Evolutionary conservation across 768 basidiomycete species (phyloP).

Genomic region (Collybia mongolica): DNA sequence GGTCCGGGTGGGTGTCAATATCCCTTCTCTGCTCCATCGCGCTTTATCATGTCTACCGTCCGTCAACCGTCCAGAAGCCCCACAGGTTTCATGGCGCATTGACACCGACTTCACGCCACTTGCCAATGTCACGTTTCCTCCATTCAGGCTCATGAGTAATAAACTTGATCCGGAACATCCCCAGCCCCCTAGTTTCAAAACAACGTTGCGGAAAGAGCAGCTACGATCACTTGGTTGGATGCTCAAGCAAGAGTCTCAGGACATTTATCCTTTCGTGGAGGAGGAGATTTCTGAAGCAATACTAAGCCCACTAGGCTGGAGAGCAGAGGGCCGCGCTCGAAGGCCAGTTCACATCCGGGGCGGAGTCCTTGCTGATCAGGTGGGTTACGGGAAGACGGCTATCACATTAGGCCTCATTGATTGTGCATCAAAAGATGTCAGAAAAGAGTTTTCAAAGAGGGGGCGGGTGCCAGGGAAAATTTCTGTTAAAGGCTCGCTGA

Average conservation of each 20-base stretch:
- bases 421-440: conserved; percentile 55
- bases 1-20: conserved; percentile 85
- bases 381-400: conserved; percentile 97
- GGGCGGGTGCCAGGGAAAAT: conserved; percentile 62
- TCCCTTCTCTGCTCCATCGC: conserved; percentile 84
- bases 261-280: conserved; percentile 77
- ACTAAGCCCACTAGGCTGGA: conserved; percentile 85
- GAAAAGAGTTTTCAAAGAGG: conserved; percentile 55
- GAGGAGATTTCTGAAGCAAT: conserved; percentile 94
- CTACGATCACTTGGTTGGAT: conserved; percentile 92
- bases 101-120: conserved; percentile 74
- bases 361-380: conserved; percentile 93
- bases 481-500: conserved; percentile 75
- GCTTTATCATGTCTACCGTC: conserved; percentile 79
- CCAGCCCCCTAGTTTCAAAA: conserved; percentile 80
- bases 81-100: conserved; percentile 74
- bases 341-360: conserved; percentile 75
- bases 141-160: conserved; percentile 77
- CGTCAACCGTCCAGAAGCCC: conserved; percentile 43
- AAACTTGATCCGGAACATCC: conserved; percentile 62
- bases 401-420: conserved; percentile 91
- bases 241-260: conserved; percentile 69
- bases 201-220: conserved; percentile 79
- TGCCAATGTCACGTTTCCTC: conserved; percentile 55
- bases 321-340: conserved; percentile 89